Evolutionary conservation across 345 rosid genomes (phyloP).

Genomic region (Linum usitatissimum): DNA sequence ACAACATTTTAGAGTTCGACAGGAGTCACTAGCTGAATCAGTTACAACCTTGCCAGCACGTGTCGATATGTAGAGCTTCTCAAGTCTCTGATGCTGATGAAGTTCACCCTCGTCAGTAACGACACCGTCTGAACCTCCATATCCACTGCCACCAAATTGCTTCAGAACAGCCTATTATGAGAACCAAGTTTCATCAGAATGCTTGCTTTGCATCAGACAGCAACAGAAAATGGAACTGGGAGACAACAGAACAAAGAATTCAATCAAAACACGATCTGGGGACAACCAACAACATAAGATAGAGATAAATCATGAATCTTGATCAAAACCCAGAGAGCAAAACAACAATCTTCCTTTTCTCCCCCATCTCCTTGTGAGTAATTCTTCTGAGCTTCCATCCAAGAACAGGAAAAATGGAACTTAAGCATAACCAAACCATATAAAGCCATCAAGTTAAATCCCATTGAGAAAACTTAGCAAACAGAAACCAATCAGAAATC

Average conservation of each 20-base stretch:
- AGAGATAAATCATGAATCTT: slow-evolving; percentile 5
- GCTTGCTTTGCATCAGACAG: slow-evolving; percentile 4
- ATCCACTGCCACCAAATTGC: slow-evolving; percentile 84
- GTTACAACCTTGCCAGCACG: slow-evolving; percentile 71
- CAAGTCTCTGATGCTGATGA: slow-evolving; percentile 72
- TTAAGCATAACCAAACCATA: not conserved
- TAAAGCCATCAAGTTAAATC: not conserved
- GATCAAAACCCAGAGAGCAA: slow-evolving; percentile 1
- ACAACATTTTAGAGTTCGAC: too few species aligned
- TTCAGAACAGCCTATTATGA: slow-evolving; percentile 70
- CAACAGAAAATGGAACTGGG: not conserved
- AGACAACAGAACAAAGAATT: not conserved
- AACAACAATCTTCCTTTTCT: not conserved
- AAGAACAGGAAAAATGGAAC: not conserved
- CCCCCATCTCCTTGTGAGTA: too few species aligned
- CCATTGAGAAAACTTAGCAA: not conserved
- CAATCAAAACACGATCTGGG: too few species aligned
- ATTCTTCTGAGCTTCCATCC: too few species aligned
- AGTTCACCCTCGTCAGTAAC: slow-evolving; percentile 67
- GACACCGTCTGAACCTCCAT: slow-evolving; percentile 64
- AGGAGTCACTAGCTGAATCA: too few species aligned
- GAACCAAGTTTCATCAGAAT: not conserved
- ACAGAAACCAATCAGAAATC: not conserved
- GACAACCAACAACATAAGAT: not conserved
- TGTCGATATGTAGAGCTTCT: slow-evolving; percentile 86